Conservation (phyloP, 208 protist species). For the Zelonia costaricensis region DNA sequence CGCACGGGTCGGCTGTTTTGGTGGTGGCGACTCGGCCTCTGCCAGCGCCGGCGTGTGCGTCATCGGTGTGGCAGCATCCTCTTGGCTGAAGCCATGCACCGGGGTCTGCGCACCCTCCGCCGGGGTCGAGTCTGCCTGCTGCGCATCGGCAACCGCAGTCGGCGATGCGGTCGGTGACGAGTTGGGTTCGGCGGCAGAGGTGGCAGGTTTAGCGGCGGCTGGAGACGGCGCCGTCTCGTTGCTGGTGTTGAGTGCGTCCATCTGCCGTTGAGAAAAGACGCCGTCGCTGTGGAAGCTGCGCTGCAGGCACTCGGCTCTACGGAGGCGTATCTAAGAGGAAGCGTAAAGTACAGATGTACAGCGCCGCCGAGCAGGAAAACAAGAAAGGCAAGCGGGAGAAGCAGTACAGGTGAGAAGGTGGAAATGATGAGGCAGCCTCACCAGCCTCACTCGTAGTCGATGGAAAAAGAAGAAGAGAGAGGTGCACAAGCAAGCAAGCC, state of each 20-base stretch:
- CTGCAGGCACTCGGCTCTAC: too few relatives aligned
- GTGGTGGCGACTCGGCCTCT: slow-evolving; percentile 22
- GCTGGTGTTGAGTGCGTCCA: too few relatives aligned
- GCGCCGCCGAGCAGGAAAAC: background rate
- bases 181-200: too few relatives aligned
- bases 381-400: background rate
- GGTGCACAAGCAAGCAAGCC: background rate
- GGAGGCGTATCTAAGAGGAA: too few relatives aligned
- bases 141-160: too few relatives aligned
- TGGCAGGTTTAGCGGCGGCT: too few relatives aligned
- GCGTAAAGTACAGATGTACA: too few relatives aligned
- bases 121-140: background rate
- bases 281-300: too few relatives aligned
- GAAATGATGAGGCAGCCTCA: background rate
- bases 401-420: background rate
- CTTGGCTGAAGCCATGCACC: background rate
- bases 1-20: slow-evolving; percentile 17
- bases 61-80: background rate
- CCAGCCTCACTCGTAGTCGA: too few relatives aligned
- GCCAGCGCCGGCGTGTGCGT: background rate
- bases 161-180: too few relatives aligned
- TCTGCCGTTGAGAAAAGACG: too few relatives aligned
- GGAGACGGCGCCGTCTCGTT: too few relatives aligned
- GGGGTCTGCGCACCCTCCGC: background rate
- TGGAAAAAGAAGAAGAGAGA: background rate